Evolutionary conservation across 2,329 filamentous ascomycete species (phyloP), one percentile per base, ranked within the genome.

Genomic region (Drechmeria coniospora): DNA sequence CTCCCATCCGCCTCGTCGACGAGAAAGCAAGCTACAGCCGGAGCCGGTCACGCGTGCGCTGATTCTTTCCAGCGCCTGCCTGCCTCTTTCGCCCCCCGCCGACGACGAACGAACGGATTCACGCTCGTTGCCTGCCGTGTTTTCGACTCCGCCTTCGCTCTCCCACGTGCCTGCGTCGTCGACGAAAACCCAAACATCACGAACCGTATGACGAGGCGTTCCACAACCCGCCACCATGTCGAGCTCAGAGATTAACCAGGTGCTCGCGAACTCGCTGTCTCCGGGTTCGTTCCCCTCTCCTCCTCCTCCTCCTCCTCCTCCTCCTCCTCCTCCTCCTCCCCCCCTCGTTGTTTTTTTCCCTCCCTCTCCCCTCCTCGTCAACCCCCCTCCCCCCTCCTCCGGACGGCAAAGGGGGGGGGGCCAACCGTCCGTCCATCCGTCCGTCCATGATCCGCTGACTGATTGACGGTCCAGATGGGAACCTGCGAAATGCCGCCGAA

Each of bases 261-360:
- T 98, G 65, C 79, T 98, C 67, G 75, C 83, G 61, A 87, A 86
- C 66, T 95, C 90, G 57, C 75, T 95, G 62, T 92, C 86, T 52
- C 70, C 86, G 53, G 87, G 90, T 95, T 65, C 56, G 79, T 59
- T 40, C 28, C 22, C 21, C 25, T 22, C 29, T 24, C 21, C 24
- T 26, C 30, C 31, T 32, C 15, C 22, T 29, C 30, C 34, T 32
- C 11, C 12, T 25, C 27, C 32, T 26, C 28, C 10, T 19, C 14
- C 31, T 30, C 32, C 38, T 25, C 23, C 18, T 24, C 20, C 28
- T 31, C 12, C 19, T 20, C 23, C 28, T 21, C 26, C 27, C 16
- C 18, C 15, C 17, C 21, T 20, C 6, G 23, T 18, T 31, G 17
- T 18, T 29, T 18, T 13, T 28, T 26, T 10, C 9, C 12, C 14